A percentile compares a stretch with the other conserved stretches of the same genome.
phyloP scores from a whole-genome alignment of 306 rosid species.

The Quercus mongolica region DNA sequence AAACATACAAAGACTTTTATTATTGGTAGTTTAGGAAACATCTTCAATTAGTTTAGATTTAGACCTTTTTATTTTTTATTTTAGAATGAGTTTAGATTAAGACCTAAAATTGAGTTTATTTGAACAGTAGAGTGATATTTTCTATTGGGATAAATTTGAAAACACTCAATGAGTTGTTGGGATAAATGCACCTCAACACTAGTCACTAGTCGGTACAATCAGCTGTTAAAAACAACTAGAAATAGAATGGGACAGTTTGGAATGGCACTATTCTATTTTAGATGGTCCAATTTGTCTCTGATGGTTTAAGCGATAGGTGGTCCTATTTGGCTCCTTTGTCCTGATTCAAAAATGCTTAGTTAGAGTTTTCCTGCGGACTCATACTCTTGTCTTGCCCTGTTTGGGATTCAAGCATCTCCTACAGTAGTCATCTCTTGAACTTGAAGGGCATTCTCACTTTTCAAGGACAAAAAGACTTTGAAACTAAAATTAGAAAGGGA shows the following conservation, averaged over 20 bases:
- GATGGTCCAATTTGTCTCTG: neutral
- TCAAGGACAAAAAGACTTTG: neutral
- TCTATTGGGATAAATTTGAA: neutral
- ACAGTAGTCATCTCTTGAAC: neutral
- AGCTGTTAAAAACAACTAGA: neutral
- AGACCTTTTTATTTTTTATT: no score
- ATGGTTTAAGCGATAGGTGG: neutral
- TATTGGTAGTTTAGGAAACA: no score
- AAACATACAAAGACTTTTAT: no score
- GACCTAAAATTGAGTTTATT: neutral
- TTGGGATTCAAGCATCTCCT: neutral
- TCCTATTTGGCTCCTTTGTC: neutral
- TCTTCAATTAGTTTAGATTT: no score
- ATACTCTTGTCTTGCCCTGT: neutral
- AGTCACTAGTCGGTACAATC: neutral
- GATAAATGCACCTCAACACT: no score
- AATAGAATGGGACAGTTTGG: neutral
- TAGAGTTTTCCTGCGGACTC: neutral
- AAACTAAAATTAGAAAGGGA: neutral
- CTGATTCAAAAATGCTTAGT: neutral
- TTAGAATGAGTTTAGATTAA: no score
- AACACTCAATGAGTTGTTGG: neutral
- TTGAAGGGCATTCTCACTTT: neutral
- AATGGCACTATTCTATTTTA: neutral
- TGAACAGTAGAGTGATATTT: neutral